A percentile compares a stretch with the other conserved stretches of the same genome.
Evolutionary conservation across 768 basidiomycete genomes (phyloP).

Genomic region (Leccinum barrowsii): DNA sequence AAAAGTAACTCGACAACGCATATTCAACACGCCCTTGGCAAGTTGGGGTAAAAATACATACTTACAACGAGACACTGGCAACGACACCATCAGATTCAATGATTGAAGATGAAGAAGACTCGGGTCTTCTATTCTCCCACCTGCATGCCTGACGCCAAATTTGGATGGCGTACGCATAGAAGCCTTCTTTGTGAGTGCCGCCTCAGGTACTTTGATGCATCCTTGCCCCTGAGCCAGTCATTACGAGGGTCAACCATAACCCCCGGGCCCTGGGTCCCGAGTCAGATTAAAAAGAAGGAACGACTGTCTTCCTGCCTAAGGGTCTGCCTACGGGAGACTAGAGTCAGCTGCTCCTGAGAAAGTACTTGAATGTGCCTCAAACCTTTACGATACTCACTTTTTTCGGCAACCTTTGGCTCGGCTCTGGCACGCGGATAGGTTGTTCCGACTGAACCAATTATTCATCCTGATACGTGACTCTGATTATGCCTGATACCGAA

Average conservation of each 20-base stretch:
- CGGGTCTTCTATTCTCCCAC: background rate
- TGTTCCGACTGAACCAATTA: too few species aligned
- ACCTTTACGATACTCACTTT: too few species aligned
- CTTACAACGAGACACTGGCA: background rate
- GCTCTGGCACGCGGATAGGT: too few species aligned
- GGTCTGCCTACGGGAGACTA: too few species aligned
- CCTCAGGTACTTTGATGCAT: background rate
- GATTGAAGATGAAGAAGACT: background rate
- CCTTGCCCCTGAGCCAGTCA: too few species aligned
- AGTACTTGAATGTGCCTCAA: too few species aligned
- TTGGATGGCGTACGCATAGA: background rate
- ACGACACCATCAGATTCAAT: background rate
- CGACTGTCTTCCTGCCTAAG: too few species aligned
- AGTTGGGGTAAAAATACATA: background rate
- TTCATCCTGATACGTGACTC: too few species aligned
- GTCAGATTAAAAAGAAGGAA: too few species aligned
- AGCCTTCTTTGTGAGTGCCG: background rate
- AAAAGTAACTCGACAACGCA: background rate
- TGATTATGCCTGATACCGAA: too few species aligned
- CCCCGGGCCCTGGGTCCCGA: background rate
- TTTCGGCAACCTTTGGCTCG: too few species aligned
- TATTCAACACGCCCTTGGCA: background rate
- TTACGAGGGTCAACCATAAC: background rate
- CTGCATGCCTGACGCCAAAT: background rate
- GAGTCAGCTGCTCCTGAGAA: background rate